A percentile compares a stretch with the other conserved stretches of the same genome.
Evolutionary conservation across 2,329 filamentous ascomycete species (phyloP).

Genomic region (Ustilaginoidea virens): DNA sequence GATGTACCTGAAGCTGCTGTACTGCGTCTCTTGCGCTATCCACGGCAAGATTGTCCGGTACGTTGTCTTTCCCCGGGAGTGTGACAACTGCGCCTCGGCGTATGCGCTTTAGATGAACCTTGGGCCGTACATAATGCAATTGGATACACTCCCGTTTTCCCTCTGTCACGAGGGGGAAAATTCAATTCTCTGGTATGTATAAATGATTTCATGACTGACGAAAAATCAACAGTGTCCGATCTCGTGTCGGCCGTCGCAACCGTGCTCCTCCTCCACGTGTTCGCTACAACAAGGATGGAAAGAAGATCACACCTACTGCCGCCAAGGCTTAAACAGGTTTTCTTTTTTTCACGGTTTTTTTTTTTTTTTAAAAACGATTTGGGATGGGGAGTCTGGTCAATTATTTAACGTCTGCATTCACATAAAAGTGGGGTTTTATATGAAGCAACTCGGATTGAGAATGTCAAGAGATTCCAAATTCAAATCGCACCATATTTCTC

Average conservation of each 20-base stretch:
- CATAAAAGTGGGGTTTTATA: slow-evolving; percentile 18
- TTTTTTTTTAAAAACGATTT: too few relatives aligned
- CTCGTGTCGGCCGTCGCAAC: slow-evolving; percentile 93
- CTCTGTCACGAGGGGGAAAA: not conserved
- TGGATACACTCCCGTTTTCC: slow-evolving; percentile 16
- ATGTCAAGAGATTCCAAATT: slow-evolving; percentile 9
- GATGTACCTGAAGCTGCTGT: slow-evolving; percentile 99
- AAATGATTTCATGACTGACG: slow-evolving; percentile 23
- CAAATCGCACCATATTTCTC: slow-evolving; percentile 11
- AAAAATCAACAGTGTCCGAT: slow-evolving; percentile 63
- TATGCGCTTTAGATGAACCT: slow-evolving; percentile 44
- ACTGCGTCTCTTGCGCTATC: slow-evolving; percentile 99
- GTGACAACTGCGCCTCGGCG: slow-evolving; percentile 39
- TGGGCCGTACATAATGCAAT: slow-evolving; percentile 33
- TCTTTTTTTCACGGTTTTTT: too few relatives aligned
- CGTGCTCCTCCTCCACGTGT: slow-evolving; percentile 94
- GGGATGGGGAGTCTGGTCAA: slow-evolving; percentile 24
- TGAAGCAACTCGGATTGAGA: slow-evolving; percentile 19
- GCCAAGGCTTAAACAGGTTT: slow-evolving; percentile 22
- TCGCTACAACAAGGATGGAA: slow-evolving; percentile 99
- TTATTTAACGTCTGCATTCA: slow-evolving; percentile 20
- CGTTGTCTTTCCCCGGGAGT: slow-evolving; percentile 44
- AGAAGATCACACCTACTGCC: slow-evolving; percentile 84
- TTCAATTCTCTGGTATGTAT: slow-evolving; percentile 12
- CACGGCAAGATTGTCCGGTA: slow-evolving; percentile 99